Percentiles rank a stretch among this genome's conserved stretches.
Evolutionary conservation across 2,329 filamentous ascomycete genomes (phyloP).

Genomic region (Didymosphaeria variabile): DNA sequence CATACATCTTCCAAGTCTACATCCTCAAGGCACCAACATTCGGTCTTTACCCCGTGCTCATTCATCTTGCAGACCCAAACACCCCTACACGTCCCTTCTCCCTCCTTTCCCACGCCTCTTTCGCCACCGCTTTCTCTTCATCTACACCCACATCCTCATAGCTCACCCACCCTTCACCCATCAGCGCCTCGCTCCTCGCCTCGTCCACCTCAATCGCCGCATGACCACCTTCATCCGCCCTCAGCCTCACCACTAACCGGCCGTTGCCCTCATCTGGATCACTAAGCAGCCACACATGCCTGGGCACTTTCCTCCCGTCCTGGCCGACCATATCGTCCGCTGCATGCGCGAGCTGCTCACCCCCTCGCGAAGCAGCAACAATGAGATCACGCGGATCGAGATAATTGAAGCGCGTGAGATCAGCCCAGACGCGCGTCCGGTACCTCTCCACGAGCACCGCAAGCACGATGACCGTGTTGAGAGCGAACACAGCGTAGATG

Average conservation of each 20-base stretch:
- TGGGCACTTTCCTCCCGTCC: slow-evolving; percentile 24
- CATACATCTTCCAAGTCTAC: too few species aligned
- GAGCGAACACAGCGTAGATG: slow-evolving; percentile 40
- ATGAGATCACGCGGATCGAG: slow-evolving; percentile 42
- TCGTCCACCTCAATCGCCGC: slow-evolving; percentile 28
- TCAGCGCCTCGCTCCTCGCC: slow-evolving; percentile 11
- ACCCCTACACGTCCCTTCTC: slow-evolving; percentile 13
- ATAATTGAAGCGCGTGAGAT: slow-evolving; percentile 38
- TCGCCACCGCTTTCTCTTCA: slow-evolving; percentile 10
- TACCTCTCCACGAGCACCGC: slow-evolving; percentile 34
- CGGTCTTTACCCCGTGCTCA: background rate
- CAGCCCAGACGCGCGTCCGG: slow-evolving; percentile 35
- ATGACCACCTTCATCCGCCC: slow-evolving; percentile 31
- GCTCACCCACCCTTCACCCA: slow-evolving; percentile 5
- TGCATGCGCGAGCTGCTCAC: slow-evolving; percentile 28
- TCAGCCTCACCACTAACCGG: slow-evolving; percentile 29
- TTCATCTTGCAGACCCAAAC: background rate
- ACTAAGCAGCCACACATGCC: slow-evolving; percentile 33
- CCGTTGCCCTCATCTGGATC: slow-evolving; percentile 39
- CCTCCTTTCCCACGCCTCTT: slow-evolving; percentile 9
- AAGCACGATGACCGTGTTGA: slow-evolving; percentile 37
- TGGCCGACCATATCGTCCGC: slow-evolving; percentile 28
- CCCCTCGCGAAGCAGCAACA: slow-evolving; percentile 35
- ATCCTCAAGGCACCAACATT: background rate
- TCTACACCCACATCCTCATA: slow-evolving; percentile 5